Evolutionary conservation across 208 protist species (phyloP).

Genomic region (Hexamita inflata): DNA sequence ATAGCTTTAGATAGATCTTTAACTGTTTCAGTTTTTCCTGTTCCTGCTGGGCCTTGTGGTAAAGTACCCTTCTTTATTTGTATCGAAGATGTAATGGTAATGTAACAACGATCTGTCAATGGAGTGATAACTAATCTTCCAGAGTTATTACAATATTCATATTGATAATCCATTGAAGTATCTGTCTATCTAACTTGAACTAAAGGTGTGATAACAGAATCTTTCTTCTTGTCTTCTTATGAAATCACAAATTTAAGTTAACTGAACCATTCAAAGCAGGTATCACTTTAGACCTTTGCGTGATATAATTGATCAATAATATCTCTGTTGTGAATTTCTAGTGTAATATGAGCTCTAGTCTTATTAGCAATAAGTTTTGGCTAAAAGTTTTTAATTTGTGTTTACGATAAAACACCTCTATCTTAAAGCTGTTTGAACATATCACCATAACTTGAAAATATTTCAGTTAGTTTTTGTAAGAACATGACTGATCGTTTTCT

Average conservation of each 20-base stretch:
- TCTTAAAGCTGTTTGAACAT: not conserved
- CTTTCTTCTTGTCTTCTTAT: constrained; percentile 21
- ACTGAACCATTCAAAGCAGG: constrained; percentile 81
- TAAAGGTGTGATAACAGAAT: constrained; percentile 28
- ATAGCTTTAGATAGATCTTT: constrained; percentile 88
- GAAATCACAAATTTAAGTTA: constrained; percentile 86
- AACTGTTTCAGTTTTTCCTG: constrained; percentile 95
- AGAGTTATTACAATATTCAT: constrained; percentile 88
- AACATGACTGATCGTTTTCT: constrained; percentile 19
- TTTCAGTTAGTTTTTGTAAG: constrained; percentile 14
- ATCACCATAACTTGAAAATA: not conserved
- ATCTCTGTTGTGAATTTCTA: constrained; percentile 89
- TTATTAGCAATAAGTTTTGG: constrained; percentile 1
- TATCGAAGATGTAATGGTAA: constrained; percentile 85
- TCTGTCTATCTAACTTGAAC: constrained; percentile 70
- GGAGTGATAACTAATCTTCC: constrained; percentile 86
- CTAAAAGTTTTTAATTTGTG: not conserved
- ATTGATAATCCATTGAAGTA: constrained; percentile 71
- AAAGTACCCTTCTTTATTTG: constrained; percentile 75
- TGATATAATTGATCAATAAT: constrained; percentile 75
- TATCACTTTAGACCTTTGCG: not conserved
- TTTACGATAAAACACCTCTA: no score
- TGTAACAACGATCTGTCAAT: constrained; percentile 86
- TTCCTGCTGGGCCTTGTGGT: constrained; percentile 85
- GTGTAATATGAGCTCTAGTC: constrained; percentile 61